phyloP scores from a whole-genome alignment of 768 basidiomycete genomes.

The Russula ochroleuca region DNA sequence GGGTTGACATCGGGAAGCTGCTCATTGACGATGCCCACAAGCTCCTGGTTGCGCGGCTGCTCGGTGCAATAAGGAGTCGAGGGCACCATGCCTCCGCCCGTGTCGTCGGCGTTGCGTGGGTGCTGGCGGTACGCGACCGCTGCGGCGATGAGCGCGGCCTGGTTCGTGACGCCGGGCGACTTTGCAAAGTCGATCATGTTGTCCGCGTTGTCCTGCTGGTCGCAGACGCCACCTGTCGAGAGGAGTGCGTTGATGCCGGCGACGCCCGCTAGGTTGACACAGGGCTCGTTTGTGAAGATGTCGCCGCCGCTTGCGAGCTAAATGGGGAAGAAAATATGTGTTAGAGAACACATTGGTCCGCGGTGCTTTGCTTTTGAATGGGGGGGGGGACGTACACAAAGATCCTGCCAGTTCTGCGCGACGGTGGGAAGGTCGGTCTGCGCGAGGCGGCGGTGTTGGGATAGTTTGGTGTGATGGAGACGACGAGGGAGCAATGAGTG shows the following conservation, averaged over 20 bases:
- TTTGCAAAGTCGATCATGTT: slow-evolving; percentile 51
- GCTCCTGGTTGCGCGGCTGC: slow-evolving; percentile 46
- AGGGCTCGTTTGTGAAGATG: slow-evolving; percentile 40
- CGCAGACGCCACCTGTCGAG: slow-evolving; percentile 45
- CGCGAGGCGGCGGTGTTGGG: slow-evolving; percentile 30
- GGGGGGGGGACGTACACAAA: slow-evolving; percentile 34
- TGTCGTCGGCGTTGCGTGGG: slow-evolving; percentile 42
- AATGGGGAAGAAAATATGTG: too few relatives aligned
- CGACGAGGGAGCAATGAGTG: background rate
- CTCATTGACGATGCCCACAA: slow-evolving; percentile 49
- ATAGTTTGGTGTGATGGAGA: background rate
- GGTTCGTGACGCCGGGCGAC: slow-evolving; percentile 40
- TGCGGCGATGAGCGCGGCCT: slow-evolving; percentile 39
- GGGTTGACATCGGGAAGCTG: slow-evolving; percentile 52
- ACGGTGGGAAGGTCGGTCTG: slow-evolving; percentile 39
- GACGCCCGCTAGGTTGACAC: slow-evolving; percentile 41
- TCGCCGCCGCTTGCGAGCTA: slow-evolving; percentile 39
- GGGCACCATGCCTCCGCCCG: slow-evolving; percentile 40
- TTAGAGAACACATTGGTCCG: too few relatives aligned
- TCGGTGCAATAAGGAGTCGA: slow-evolving; percentile 53
- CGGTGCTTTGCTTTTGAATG: background rate
- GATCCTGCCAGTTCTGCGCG: slow-evolving; percentile 43
- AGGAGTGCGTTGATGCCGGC: slow-evolving; percentile 43
- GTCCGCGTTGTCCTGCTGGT: slow-evolving; percentile 47
- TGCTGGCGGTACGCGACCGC: slow-evolving; percentile 44